Evolutionary conservation across 2,329 filamentous ascomycete species (phyloP), one percentile per base, ranked within the genome.

Genomic region (Cladophialophora chaetospira): DNA sequence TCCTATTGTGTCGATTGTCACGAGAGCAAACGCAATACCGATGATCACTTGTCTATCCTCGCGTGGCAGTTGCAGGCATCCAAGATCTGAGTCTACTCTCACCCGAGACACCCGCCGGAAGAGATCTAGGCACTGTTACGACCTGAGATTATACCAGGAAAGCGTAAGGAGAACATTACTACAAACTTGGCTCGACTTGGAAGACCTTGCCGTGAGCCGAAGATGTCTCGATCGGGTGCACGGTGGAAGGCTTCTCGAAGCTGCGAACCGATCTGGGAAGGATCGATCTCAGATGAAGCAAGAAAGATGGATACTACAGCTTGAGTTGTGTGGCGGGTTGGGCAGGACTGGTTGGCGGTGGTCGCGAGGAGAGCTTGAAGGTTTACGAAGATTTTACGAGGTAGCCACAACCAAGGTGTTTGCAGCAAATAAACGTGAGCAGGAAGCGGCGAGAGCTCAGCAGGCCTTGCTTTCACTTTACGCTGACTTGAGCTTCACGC

Each of bases 241-340:
- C 25, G 8, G 15, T 35, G 47, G 49, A 56, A 53, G 33, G 35
- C 31, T 60, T 60, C 57, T 60, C 57, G 57, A 60, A 60, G 49
- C 26, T 15, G 26, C 13, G 31, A 28, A 29, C 35, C 23, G 48
- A 51, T 51, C 48, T 42, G 35, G 21, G 17, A 38, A 50, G 48
- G 48, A 51, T 26, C 23, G 48, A 51, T 42, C 36, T 51, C 13
- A 43, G 45, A 46, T 35, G 36, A 40, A 50, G 19, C 23, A 28
- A 45, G 36, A 44, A 23, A 36, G 36, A 48, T 35, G 33, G 35
- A 42, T 15, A n/a, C n/a, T n/a, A 42, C 13, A 40, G 33, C 21
- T 44, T 43, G 33, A 54, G 33, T 40, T 31, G 47, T 28, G 48
- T 33, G 23, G 48, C 48, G 31, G 25, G 26, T 19, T 46, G 28